These are phyloP conservation scores for Boechera retrofracta DNA, from an alignment of 345 rosid species.

Conservation along the genomic window DNA sequence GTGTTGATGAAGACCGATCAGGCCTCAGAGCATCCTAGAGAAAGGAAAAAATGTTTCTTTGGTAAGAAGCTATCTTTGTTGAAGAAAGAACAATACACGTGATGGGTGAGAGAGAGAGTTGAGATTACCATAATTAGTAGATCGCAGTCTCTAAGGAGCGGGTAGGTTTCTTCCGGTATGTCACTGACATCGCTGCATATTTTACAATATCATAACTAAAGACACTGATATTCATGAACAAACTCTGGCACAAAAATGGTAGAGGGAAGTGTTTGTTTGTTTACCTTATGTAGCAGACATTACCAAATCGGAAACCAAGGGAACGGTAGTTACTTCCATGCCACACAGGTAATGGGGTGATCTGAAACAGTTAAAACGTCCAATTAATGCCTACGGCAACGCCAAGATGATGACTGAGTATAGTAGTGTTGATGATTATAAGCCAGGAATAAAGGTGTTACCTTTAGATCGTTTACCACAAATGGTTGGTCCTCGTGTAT, in stretches of 20 bases:
- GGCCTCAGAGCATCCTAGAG: slow-evolving; percentile 87
- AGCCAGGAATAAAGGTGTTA: slow-evolving; percentile 17
- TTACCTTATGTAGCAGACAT: slow-evolving; percentile 87
- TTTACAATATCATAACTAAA: slow-evolving; percentile 13
- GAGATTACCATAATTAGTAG: slow-evolving; percentile 68
- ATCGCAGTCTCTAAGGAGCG: slow-evolving; percentile 72
- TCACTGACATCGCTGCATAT: slow-evolving; percentile 85
- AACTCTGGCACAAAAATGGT: not conserved
- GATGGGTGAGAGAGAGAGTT: slow-evolving; percentile 6
- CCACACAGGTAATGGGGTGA: slow-evolving; percentile 93
- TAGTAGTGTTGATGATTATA: not conserved
- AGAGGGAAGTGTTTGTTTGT: slow-evolving; percentile 8
- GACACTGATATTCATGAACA: slow-evolving; percentile 3
- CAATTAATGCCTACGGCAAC: not conserved
- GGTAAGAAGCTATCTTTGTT: slow-evolving; percentile 24
- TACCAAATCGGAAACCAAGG: slow-evolving; percentile 91
- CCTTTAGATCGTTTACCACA: slow-evolving; percentile 71
- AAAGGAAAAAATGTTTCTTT: slow-evolving; percentile 26
- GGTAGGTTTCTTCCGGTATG: slow-evolving; percentile 90
- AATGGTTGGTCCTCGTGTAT: slow-evolving; percentile 84
- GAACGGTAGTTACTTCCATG: slow-evolving; percentile 85
- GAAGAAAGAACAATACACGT: slow-evolving; percentile 12
- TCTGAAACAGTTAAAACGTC: slow-evolving; percentile 50
- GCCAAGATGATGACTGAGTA: slow-evolving; percentile 23
- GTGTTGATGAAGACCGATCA: slow-evolving; percentile 86